A percentile compares a stretch with the other conserved stretches of the same genome.
These are phyloP conservation scores for Colletotrichum lini DNA, from an alignment of 2,329 filamentous ascomycete genomes.

Conservation along the genomic window DNA sequence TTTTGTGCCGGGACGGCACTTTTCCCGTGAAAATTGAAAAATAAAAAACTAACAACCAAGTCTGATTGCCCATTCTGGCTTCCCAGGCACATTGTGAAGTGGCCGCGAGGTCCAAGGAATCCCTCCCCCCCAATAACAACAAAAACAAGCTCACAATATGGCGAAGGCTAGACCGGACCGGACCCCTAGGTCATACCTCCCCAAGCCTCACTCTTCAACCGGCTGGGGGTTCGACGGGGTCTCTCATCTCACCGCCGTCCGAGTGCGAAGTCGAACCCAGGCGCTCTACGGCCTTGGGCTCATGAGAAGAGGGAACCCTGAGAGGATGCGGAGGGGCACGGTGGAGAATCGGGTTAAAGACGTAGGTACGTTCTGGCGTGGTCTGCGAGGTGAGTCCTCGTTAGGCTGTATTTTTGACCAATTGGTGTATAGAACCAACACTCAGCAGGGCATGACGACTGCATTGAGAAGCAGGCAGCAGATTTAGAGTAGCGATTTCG, in stretches of 20 bases:
- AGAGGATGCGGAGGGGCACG: slow-evolving; percentile 1
- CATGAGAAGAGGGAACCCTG: background rate
- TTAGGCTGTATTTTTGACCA: background rate
- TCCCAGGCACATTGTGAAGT: background rate
- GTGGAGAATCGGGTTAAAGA: background rate
- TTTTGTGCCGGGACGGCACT: background rate
- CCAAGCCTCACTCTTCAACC: background rate
- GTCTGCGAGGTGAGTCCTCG: background rate
- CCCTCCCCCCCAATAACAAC: no score
- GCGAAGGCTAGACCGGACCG: background rate
- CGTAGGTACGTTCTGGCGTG: background rate
- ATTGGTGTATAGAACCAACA: background rate
- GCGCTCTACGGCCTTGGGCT: background rate
- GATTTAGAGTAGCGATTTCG: background rate
- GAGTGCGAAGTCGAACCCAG: slow-evolving; percentile 18
- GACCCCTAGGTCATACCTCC: background rate
- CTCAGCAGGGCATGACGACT: background rate
- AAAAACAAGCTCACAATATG: background rate
- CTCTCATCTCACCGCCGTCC: slow-evolving; percentile 12
- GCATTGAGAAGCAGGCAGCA: background rate
- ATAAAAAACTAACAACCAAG: background rate
- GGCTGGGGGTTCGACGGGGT: slow-evolving; percentile 1
- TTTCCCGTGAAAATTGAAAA: background rate
- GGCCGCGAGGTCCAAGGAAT: background rate
- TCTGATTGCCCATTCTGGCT: background rate